A percentile compares a stretch with the other conserved stretches of the same genome.
Conservation (phyloP, 768 basidiomycete species). For the Cystofilobasidium bisporidii region DNA sequence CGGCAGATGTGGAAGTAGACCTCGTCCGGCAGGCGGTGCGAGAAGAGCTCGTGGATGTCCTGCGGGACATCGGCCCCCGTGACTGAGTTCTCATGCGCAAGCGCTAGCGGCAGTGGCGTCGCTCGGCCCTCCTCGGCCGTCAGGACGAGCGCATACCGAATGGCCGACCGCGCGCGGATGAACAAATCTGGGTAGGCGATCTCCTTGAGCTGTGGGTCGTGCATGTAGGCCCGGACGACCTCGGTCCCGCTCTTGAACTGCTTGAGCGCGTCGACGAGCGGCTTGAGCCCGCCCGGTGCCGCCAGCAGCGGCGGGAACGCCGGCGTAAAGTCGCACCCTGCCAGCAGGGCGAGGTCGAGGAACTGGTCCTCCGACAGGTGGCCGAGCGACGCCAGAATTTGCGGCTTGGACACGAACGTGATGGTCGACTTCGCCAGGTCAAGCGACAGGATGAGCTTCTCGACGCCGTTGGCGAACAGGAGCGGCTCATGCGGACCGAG, state of each 20-base stretch:
- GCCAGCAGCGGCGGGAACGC: conserved; percentile 44
- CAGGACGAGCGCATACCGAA: conserved; percentile 82
- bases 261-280: conserved; percentile 49
- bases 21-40: conserved; percentile 86
- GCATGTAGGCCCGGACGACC: conserved; percentile 30
- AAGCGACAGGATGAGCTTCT: conserved; percentile 80
- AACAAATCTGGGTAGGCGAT: conserved; percentile 75
- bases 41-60: conserved; percentile 92
- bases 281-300: conserved; percentile 33
- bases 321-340: conserved; percentile 64
- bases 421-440: conserved; percentile 53
- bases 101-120: conserved; percentile 47
- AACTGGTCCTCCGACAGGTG: conserved; percentile 74
- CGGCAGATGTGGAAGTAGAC: conserved; percentile 93
- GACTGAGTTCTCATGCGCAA: conserved; percentile 46
- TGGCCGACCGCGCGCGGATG: conserved; percentile 77
- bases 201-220: conserved; percentile 66
- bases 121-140: conserved; percentile 57
- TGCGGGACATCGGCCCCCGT: conserved; percentile 78
- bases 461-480: conserved; percentile 63
- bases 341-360: conserved; percentile 82
- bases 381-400: conserved; percentile 55
- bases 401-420: conserved; percentile 71
- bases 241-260: conserved; percentile 71
- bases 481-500: conserved; percentile 84